These are phyloP conservation scores for Abrus precatorius DNA, from an alignment of 306 rosid species.

Conservation along the genomic window DNA sequence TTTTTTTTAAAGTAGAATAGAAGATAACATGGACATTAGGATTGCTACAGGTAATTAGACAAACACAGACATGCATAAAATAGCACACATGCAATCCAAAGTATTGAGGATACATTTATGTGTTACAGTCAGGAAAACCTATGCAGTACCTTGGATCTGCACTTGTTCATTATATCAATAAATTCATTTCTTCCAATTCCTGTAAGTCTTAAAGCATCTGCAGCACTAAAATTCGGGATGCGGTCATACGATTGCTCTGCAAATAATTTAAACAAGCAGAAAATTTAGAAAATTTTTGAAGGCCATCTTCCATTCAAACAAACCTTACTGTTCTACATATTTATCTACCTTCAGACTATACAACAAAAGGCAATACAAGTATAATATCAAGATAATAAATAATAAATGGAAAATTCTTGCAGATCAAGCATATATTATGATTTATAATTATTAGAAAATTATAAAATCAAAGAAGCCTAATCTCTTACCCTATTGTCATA, in stretches of 20 bases:
- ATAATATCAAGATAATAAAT: conserved; percentile 18
- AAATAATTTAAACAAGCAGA: conserved; percentile 53
- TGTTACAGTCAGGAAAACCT: conserved; percentile 31
- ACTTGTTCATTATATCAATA: conserved; percentile 97
- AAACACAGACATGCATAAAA: not conserved
- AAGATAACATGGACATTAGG: not conserved
- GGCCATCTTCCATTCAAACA: conserved; percentile 40
- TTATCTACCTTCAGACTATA: conserved; percentile 6
- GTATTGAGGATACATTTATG: conserved; percentile 23
- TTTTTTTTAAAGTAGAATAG: not conserved
- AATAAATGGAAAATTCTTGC: conserved; percentile 5
- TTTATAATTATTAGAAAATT: not conserved
- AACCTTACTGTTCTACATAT: conserved; percentile 6
- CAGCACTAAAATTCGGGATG: conserved; percentile 98
- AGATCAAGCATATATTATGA: conserved; percentile 15
- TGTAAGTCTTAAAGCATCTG: conserved; percentile 93
- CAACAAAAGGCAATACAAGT: conserved; percentile 34
- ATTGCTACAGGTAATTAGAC: conserved; percentile 16
- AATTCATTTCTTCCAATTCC: conserved; percentile 97
- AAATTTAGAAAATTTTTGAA: conserved; percentile 41
- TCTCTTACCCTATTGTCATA: not conserved
- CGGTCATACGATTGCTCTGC: conserved; percentile 99
- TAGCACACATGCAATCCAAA: conserved; percentile 25
- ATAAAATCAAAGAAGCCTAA: conserved; percentile 3
- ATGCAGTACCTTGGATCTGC: conserved; percentile 89